Evolutionary conservation across 2,329 filamentous ascomycete genomes (phyloP).

Genomic region (Sclerotinia borealis): DNA sequence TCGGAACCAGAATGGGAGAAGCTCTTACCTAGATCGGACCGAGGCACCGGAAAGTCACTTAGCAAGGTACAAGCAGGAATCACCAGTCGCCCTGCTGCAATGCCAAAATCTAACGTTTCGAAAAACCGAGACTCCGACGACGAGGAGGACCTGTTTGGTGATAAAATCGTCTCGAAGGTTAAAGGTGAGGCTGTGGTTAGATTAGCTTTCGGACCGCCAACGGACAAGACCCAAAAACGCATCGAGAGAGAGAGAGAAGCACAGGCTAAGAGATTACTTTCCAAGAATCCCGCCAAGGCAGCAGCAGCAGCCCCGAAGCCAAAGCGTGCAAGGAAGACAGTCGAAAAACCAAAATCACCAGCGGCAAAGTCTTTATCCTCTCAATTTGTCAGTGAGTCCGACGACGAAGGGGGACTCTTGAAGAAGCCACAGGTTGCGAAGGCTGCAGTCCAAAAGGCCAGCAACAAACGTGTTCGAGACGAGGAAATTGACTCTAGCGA

Average conservation of each 20-base stretch:
- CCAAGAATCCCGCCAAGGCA: constrained; percentile 32
- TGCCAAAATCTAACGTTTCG: constrained; percentile 46
- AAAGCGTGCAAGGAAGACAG: constrained; percentile 20
- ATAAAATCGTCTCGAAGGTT: constrained; percentile 32
- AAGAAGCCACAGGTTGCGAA: constrained; percentile 26
- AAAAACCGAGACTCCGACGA: constrained; percentile 45
- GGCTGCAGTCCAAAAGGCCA: constrained; percentile 34
- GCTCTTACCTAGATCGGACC: constrained; percentile 51
- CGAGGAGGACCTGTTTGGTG: constrained; percentile 34
- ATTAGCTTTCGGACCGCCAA: constrained; percentile 46
- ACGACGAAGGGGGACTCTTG: constrained; percentile 25
- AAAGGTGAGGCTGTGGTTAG: constrained; percentile 42
- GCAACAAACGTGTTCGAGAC: constrained; percentile 47
- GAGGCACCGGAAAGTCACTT: constrained; percentile 53
- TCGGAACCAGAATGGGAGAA: constrained; percentile 56
- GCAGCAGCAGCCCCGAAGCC: constrained; percentile 19
- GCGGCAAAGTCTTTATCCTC: constrained; percentile 23
- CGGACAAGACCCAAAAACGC: constrained; percentile 51
- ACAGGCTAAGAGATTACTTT: constrained; percentile 50
- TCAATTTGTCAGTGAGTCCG: constrained; percentile 31
- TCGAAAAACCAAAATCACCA: constrained; percentile 4
- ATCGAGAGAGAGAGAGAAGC: constrained; percentile 47
- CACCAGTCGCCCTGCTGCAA: constrained; percentile 45
- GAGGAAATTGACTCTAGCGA: constrained; percentile 29
- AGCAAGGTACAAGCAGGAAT: constrained; percentile 57